Evolutionary conservation across 208 protist species (phyloP).

Genomic region (Leishmania major): DNA sequence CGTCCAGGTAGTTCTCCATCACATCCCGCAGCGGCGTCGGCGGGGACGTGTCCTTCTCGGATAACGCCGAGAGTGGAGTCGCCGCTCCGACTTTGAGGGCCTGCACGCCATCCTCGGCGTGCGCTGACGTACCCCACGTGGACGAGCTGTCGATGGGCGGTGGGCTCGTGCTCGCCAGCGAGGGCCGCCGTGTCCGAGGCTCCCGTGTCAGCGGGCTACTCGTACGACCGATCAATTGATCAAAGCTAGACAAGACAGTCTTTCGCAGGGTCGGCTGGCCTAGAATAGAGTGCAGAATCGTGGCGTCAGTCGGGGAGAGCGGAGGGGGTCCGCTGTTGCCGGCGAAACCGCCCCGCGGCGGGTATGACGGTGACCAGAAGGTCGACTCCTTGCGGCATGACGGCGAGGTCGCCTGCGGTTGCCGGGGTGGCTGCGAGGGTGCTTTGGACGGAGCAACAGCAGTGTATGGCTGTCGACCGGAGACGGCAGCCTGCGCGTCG

Average conservation of each 20-base stretch:
- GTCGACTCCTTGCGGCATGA: not conserved
- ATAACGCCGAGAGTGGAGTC: not conserved
- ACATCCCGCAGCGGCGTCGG: not conserved
- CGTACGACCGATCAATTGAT: not conserved
- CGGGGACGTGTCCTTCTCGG: not conserved
- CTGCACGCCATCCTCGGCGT: not conserved
- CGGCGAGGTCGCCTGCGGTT: not conserved
- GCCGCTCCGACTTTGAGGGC: not conserved
- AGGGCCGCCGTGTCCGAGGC: not conserved
- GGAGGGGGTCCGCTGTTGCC: constrained; percentile 26
- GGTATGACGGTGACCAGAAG: constrained; percentile 22
- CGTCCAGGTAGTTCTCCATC: not conserved
- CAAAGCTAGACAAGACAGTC: not conserved
- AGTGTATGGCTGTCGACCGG: not conserved
- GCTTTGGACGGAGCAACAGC: not conserved
- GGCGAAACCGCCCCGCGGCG: not conserved
- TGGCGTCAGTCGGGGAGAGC: constrained; percentile 41
- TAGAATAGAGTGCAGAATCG: constrained; percentile 38
- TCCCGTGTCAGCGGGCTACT: not conserved
- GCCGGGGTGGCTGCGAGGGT: not conserved
- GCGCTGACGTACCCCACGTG: not conserved
- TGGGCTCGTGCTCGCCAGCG: not conserved
- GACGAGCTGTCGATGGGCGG: not conserved
- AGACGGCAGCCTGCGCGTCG: not conserved
- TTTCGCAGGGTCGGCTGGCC: constrained; percentile 21